Evolutionary conservation across 179 eudicot genomes (phyloP).

Genomic region (Beta macrorhiza): DNA sequence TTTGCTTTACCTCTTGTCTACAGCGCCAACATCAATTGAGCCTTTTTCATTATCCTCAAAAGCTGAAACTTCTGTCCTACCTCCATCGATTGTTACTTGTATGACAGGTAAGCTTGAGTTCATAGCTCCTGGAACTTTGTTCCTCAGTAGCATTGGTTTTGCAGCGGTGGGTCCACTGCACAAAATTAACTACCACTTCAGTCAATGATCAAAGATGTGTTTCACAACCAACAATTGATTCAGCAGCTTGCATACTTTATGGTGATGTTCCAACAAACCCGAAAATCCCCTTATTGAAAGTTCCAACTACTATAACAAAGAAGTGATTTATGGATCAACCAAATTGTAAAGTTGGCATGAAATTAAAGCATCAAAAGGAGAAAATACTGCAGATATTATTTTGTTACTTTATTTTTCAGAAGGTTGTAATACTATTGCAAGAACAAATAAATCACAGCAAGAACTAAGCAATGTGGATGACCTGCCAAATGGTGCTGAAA

Average conservation of each 20-base stretch:
- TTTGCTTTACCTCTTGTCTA: constrained; percentile 38
- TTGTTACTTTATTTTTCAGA: neutral
- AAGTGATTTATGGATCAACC: constrained; percentile 14
- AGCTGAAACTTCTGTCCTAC: constrained; percentile 29
- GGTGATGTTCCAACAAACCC: neutral
- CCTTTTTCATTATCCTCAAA: constrained; percentile 31
- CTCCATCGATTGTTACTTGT: constrained; percentile 36
- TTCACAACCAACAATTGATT: neutral
- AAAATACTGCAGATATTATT: neutral
- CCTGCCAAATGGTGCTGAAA: constrained; percentile 30
- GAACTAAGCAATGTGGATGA: constrained; percentile 18
- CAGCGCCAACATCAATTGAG: constrained; percentile 25
- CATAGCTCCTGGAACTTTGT: constrained; percentile 29
- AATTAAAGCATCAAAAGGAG: neutral
- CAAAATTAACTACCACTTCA: constrained; percentile 18
- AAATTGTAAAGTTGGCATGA: neutral
- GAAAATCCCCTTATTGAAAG: neutral
- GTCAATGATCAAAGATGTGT: constrained; percentile 9
- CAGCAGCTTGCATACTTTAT: neutral
- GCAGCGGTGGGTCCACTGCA: constrained; percentile 44
- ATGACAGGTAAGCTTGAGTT: constrained; percentile 38
- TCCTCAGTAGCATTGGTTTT: constrained; percentile 24
- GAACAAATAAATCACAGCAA: neutral
- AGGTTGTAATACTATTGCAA: neutral
- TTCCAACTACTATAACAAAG: neutral